Evolutionary conservation across 2,329 filamentous ascomycete genomes (phyloP).

Genomic region (Akanthomyces muscarius): DNA sequence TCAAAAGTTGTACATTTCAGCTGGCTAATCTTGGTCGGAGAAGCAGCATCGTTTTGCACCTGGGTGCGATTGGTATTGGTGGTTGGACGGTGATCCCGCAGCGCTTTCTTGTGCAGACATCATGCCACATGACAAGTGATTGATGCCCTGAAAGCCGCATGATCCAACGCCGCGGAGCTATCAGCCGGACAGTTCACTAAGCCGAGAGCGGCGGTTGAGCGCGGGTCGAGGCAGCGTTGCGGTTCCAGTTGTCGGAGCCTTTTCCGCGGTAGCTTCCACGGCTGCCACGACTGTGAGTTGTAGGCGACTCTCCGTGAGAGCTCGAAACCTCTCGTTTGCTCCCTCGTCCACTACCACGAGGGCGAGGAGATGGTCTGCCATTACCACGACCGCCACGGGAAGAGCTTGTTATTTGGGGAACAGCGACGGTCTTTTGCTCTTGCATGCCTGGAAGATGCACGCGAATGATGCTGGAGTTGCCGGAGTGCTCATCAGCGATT

Average conservation of each 20-base stretch:
- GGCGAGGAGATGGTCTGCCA: constrained; percentile 27
- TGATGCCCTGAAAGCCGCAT: not conserved
- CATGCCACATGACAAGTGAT: not conserved
- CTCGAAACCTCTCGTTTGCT: constrained; percentile 33
- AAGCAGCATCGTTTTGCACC: constrained; percentile 16
- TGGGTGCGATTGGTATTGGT: not conserved
- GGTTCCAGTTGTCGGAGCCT: constrained; percentile 40
- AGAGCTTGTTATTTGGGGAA: constrained; percentile 31
- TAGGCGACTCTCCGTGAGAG: constrained; percentile 26
- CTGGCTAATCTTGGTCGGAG: not conserved
- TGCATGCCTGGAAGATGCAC: constrained; percentile 41
- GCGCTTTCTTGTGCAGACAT: not conserved
- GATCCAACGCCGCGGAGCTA: not conserved
- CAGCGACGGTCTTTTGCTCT: constrained; percentile 35
- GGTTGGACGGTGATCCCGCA: not conserved
- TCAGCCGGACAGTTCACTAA: constrained; percentile 11
- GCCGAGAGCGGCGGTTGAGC: constrained; percentile 24
- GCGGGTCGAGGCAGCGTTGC: constrained; percentile 21
- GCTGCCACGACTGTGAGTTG: constrained; percentile 28
- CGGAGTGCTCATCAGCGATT: constrained; percentile 31
- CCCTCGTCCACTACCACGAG: constrained; percentile 30
- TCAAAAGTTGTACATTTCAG: constrained; percentile 24
- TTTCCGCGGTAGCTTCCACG: constrained; percentile 40
- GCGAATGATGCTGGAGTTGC: constrained; percentile 34
- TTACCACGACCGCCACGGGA: constrained; percentile 30